phyloP scores from a whole-genome alignment of 1,284 basidiomycete species.

The Irpex rosettiformis region DNA sequence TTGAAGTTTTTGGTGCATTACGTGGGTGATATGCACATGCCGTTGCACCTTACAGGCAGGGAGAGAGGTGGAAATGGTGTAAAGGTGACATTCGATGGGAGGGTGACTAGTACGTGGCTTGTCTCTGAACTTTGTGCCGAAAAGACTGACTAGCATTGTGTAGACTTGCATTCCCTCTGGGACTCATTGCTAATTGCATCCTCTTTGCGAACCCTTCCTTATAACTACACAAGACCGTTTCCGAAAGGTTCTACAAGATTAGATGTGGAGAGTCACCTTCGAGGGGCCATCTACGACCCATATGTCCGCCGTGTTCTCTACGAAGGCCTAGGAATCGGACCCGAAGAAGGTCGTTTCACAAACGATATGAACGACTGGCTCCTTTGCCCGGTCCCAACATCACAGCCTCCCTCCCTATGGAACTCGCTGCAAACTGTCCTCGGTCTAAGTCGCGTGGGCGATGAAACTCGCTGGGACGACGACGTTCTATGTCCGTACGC shows the following conservation, averaged over 20 bases:
- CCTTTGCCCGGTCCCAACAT: conserved; percentile 45
- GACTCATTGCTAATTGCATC: conserved; percentile 80
- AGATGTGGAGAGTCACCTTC: conserved; percentile 69
- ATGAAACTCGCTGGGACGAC: conserved; percentile 43
- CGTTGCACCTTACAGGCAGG: conserved; percentile 84
- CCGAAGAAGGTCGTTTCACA: conserved; percentile 46
- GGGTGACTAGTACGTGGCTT: conserved; percentile 52
- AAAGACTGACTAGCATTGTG: background rate
- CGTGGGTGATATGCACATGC: conserved; percentile 89
- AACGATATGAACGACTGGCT: conserved; percentile 62
- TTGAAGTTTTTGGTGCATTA: conserved; percentile 91
- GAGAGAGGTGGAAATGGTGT: conserved; percentile 82
- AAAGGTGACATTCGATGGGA: conserved; percentile 67
- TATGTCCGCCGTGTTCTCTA: conserved; percentile 84
- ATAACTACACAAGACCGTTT: conserved; percentile 74
- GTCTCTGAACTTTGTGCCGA: background rate
- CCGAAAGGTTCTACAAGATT: conserved; percentile 36
- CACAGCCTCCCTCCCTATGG: conserved; percentile 4
- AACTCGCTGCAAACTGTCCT: conserved; percentile 11
- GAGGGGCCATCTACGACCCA: conserved; percentile 83
- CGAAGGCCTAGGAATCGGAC: conserved; percentile 64
- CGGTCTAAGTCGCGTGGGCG: conserved; percentile 10
- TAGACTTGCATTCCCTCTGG: conserved; percentile 86
- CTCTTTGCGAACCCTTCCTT: conserved; percentile 67
- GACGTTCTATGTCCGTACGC: conserved; percentile 72